Evolutionary conservation across 2,329 filamentous ascomycete species (phyloP), one percentile per base, ranked within the genome.

Genomic region (Phaeosphaeriaceae sp.): DNA sequence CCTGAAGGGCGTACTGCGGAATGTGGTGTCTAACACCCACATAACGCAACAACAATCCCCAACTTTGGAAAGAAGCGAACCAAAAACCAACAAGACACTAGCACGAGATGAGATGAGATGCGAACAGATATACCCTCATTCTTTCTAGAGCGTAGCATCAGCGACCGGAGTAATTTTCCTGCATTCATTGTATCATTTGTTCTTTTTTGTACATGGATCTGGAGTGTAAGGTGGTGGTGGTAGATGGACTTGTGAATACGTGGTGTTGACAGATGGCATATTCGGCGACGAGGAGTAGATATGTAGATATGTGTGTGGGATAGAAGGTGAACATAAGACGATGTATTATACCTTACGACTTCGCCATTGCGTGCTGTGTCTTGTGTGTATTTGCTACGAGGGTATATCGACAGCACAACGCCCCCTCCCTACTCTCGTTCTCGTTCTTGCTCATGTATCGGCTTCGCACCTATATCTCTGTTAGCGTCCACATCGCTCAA

Each of bases 391-490:
- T 36, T 36, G 31, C 31, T 36, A 36, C 31, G 11, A 27, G 24
- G 24, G 24, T 48, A 31, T 48, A 48, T 48, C 24, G 7, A n/a
- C 24, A 10, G 7, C 15, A 19, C 19, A 31, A 22, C 21, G 11
- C 7, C 20, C 4, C 13, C 5, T 44, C 17, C 41, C 7, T 21
- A 44, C 3, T 44, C 41, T 44, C 41, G 54, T 19, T 46, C 48
- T 6, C 51, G 46, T 20, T 52, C 41, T 54, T 47, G 56, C n/a
- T 74, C 67, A 11, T 61, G 60, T 15, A 72, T 67, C 3, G 72
- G 72, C 33, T 69, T 76, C 0, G 73, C 73, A 58, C 72, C 72
- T 75, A 45, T 3, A 5, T 19, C 15, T 5, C 5, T 15, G 17
- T 66, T 50, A 68, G 60, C n/a, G 48, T 54, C 19, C 13, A 17